A percentile compares a stretch with the other conserved stretches of the same genome.
Conservation (phyloP, 805 yeast species). For the Spathaspora girioi region DNA sequence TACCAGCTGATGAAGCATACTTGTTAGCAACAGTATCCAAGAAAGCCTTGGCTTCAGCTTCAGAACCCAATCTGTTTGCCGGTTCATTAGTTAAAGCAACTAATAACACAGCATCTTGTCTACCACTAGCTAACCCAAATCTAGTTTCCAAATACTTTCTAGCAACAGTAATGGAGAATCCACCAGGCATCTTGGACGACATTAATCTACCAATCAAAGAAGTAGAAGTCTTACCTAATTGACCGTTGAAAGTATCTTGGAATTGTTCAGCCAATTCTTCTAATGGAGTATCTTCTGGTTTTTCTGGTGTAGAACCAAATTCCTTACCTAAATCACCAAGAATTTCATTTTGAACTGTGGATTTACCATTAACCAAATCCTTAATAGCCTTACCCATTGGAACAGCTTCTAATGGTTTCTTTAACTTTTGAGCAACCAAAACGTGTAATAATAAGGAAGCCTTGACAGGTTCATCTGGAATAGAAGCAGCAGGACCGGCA, state of each 20-base stretch:
- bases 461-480: conserved; percentile 86
- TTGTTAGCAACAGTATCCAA: conserved; percentile 79
- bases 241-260: conserved; percentile 86
- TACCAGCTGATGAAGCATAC: conserved; percentile 80
- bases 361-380: conserved; percentile 97
- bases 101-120: conserved; percentile 89
- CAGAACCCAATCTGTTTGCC: conserved; percentile 78
- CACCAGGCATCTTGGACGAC: conserved; percentile 99
- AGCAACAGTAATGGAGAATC: conserved; percentile 87
- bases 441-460: conserved; percentile 82
- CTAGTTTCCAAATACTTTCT: conserved; percentile 88
- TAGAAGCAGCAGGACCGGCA: conserved; percentile 75
- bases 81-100: conserved; percentile 88
- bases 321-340: conserved; percentile 98
- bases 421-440: conserved; percentile 91
- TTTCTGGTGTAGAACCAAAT: conserved; percentile 96
- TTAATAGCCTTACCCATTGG: conserved; percentile 92
- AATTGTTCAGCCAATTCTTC: conserved; percentile 93
- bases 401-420: conserved; percentile 81
- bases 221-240: conserved; percentile 89
- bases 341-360: conserved; percentile 97
- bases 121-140: conserved; percentile 90
- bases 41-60: conserved; percentile 85
- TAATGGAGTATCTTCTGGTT: conserved; percentile 97
- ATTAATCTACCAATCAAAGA: conserved; percentile 87